Percentiles rank a stretch among this genome's conserved stretches.
Conservation (phyloP, 208 protist genomes). For the Tritrichomonas musculus region DNA sequence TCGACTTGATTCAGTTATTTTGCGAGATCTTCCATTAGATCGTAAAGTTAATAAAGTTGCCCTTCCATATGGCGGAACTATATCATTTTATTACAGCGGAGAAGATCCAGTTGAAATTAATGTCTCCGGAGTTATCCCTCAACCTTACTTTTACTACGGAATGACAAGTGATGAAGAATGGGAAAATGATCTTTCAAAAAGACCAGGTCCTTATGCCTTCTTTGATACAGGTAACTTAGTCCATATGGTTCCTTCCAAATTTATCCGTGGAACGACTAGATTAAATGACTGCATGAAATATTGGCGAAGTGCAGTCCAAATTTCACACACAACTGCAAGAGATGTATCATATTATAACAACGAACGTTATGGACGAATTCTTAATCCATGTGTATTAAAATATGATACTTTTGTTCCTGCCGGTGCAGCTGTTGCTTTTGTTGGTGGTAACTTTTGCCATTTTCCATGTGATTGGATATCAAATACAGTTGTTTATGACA, state of each 20-base stretch:
- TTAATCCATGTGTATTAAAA: background rate
- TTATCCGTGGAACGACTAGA: too few relatives aligned
- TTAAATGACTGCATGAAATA: background rate
- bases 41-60: background rate
- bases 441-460: background rate
- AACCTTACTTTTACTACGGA: background rate
- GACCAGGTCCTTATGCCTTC: background rate
- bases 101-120: background rate
- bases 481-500: too few relatives aligned
- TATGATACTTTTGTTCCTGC: background rate
- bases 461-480: background rate
- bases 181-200: background rate
- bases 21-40: background rate
- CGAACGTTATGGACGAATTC: background rate
- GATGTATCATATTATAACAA: background rate
- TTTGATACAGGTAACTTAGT: background rate
- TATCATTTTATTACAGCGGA: too few relatives aligned
- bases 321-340: background rate
- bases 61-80: background rate
- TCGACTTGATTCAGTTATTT: too few relatives aligned
- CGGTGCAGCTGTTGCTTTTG: background rate
- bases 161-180: background rate
- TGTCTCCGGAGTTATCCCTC: background rate
- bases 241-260: background rate
- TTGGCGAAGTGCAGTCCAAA: background rate